Percentiles rank a stretch among this genome's conserved stretches.
These are phyloP conservation scores for Melastoma candidum DNA, from an alignment of 441 rosid species.

Conservation along the genomic window DNA sequence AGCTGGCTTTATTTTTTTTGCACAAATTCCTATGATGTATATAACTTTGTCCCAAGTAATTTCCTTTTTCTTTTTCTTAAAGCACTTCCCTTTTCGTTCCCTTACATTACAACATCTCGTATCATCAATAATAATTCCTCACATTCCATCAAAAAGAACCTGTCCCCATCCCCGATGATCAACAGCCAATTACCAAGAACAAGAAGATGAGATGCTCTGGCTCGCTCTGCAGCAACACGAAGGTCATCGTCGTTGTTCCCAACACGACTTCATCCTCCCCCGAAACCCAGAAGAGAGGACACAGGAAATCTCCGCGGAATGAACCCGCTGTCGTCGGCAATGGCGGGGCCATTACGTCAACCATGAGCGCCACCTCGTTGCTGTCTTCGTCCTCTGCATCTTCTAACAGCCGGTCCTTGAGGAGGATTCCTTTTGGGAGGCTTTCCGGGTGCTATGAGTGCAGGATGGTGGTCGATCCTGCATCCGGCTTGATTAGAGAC, in stretches of 20 bases:
- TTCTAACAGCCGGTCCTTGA: constrained; percentile 29
- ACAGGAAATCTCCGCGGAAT: constrained; percentile 37
- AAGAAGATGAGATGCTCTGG: constrained; percentile 71
- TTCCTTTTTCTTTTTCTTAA: too few relatives aligned
- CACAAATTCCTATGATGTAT: too few relatives aligned
- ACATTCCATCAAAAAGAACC: too few relatives aligned
- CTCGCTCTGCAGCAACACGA: constrained; percentile 59
- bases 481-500: constrained; percentile 49
- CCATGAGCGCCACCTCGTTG: constrained; percentile 14
- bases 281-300: constrained; percentile 31
- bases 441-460: constrained; percentile 72
- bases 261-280: constrained; percentile 25
- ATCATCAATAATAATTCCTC: too few relatives aligned
- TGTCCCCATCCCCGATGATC: constrained; percentile 3
- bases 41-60: too few relatives aligned
- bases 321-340: constrained; percentile 24
- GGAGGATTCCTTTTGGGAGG: constrained; percentile 57
- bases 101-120: too few relatives aligned
- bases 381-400: constrained; percentile 31
- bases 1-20: too few relatives aligned
- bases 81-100: too few relatives aligned
- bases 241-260: constrained; percentile 42
- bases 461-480: constrained; percentile 64
- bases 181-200: constrained; percentile 33
- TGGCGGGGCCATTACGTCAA: background rate